These are phyloP conservation scores for Leccinum pachyderme DNA, from an alignment of 1,284 basidiomycete species.

Conservation along the genomic window DNA sequence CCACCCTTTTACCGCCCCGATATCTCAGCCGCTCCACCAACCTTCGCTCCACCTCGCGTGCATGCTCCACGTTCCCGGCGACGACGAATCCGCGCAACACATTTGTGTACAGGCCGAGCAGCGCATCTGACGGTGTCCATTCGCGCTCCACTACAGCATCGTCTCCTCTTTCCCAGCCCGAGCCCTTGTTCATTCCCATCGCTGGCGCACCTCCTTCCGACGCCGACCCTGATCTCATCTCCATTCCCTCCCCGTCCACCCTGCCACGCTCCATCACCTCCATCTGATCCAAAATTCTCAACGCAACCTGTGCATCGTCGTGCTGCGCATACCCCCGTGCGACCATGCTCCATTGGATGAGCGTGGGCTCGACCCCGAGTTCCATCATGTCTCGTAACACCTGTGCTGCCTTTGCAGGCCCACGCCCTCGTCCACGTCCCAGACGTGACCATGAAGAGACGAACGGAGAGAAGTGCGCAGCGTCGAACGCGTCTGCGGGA, in stretches of 20 bases:
- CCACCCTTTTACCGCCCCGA: slow-evolving; percentile 13
- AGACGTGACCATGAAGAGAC: slow-evolving; percentile 19
- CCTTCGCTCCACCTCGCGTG: slow-evolving; percentile 26
- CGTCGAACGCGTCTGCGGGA: slow-evolving; percentile 20
- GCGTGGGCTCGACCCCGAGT: slow-evolving; percentile 28
- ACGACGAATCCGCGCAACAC: slow-evolving; percentile 33
- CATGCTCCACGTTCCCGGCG: slow-evolving; percentile 19
- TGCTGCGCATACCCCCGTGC: slow-evolving; percentile 18
- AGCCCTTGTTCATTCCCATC: no score
- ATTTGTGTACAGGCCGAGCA: slow-evolving; percentile 23
- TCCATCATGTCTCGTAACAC: slow-evolving; percentile 38
- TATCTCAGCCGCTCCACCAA: slow-evolving; percentile 24
- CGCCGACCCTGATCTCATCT: background rate
- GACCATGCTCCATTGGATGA: slow-evolving; percentile 28
- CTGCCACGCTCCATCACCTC: slow-evolving; percentile 4
- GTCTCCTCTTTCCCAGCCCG: background rate
- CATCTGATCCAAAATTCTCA: slow-evolving; percentile 27
- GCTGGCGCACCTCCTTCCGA: background rate
- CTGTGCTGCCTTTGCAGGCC: slow-evolving; percentile 17
- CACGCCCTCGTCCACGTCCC: background rate
- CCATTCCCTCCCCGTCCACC: background rate
- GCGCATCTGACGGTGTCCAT: slow-evolving; percentile 11
- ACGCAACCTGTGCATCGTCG: slow-evolving; percentile 17
- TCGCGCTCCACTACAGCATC: slow-evolving; percentile 1
- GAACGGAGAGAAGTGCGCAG: slow-evolving; percentile 33